Conservation (phyloP, 257 asterid species). For the Solanum medicagineum region DNA sequence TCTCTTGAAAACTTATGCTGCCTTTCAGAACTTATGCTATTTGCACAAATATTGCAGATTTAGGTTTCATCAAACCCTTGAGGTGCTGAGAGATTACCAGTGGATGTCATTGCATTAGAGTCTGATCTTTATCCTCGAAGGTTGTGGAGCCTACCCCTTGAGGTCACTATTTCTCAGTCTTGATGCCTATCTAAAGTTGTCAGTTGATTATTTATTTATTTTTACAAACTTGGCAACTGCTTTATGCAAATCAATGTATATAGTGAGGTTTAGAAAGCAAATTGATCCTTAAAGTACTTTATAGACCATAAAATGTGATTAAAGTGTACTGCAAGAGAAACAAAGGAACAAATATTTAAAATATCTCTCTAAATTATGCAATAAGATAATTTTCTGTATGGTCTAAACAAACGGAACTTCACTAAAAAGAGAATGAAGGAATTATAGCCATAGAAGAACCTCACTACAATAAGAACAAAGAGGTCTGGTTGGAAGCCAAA, state of each 20-base stretch:
- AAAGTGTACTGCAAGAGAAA: not conserved
- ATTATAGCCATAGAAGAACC: conserved; percentile 35
- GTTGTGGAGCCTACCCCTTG: conserved; percentile 68
- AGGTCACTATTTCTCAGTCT: conserved; percentile 32
- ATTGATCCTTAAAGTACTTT: not conserved
- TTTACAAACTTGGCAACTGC: not conserved
- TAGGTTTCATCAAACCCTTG: conserved; percentile 82
- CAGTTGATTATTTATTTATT: not conserved
- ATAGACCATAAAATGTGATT: not conserved
- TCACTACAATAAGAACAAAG: conserved; percentile 94
- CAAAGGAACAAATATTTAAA: not conserved
- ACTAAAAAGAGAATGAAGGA: not conserved
- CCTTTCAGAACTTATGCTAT: not conserved
- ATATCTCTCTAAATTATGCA: not conserved
- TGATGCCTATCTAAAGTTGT: not conserved
- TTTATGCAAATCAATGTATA: not conserved
- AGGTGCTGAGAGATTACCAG: conserved; percentile 80
- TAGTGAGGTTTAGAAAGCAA: not conserved
- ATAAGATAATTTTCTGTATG: not conserved
- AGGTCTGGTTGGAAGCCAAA: conserved; percentile 73
- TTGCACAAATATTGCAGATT: conserved; percentile 25
- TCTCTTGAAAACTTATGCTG: not conserved
- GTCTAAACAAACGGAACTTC: not conserved
- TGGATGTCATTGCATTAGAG: conserved; percentile 40
- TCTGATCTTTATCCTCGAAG: conserved; percentile 70